Evolutionary conservation across 1,139 yeast species (phyloP).

Genomic region (Pichia sp.): DNA sequence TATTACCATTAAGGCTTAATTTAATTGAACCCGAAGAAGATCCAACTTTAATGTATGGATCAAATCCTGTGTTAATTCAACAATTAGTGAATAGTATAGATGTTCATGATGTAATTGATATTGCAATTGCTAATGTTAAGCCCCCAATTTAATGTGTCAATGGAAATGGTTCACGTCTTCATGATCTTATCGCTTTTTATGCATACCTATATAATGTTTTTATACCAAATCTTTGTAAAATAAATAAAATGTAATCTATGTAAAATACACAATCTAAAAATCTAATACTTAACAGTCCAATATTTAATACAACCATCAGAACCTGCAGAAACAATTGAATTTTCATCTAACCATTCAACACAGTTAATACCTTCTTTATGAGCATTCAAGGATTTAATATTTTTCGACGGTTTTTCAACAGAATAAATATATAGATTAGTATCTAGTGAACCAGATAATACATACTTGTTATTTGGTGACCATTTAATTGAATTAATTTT

Average conservation of each 20-base stretch:
- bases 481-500: slow-evolving; percentile 71
- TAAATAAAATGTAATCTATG: background rate
- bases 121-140: slow-evolving; percentile 39
- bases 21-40: slow-evolving; percentile 37
- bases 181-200: background rate
- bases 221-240: background rate
- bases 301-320: slow-evolving; percentile 73
- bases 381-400: slow-evolving; percentile 66
- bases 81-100: slow-evolving; percentile 40
- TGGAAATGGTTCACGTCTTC: background rate
- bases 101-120: slow-evolving; percentile 41
- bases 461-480: slow-evolving; percentile 65
- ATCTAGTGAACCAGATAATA: slow-evolving; percentile 79
- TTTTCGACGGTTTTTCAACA: slow-evolving; percentile 70
- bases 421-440: slow-evolving; percentile 76
- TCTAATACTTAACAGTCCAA: slow-evolving; percentile 46
- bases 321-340: slow-evolving; percentile 61
- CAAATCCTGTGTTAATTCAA: slow-evolving; percentile 37
- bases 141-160: slow-evolving; percentile 35
- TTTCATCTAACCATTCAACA: slow-evolving; percentile 55
- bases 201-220: background rate
- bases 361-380: slow-evolving; percentile 84
- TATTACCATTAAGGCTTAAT: slow-evolving; percentile 40
- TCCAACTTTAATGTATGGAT: slow-evolving; percentile 47
- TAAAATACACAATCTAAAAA: background rate